Evolutionary conservation across 495 filamentous ascomycete genomes (phyloP), one percentile per base, ranked within the genome.

Genomic region (Penicillium longicatenatum): DNA sequence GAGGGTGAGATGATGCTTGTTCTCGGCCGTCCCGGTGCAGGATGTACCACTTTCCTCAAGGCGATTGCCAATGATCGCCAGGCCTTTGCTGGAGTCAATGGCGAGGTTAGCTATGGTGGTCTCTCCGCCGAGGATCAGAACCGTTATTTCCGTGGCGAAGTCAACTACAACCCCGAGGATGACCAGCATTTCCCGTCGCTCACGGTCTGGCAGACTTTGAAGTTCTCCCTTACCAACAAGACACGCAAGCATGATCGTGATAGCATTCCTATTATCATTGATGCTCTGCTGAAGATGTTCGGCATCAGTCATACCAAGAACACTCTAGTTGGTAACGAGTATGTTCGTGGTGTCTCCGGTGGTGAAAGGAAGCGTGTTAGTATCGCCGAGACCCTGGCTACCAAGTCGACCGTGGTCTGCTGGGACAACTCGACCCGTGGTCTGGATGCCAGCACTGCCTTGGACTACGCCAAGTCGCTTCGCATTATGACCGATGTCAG

Each of bases 1-100:
- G 88, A 91, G 66, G 89, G 91, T 49, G 85, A 88, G 66, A 92
- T 93, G 86, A 88, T 94, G 84, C 78, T 95, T 9, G 90, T 96
- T 9, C 77, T 94, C 0, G 91, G 91, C 1, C 78, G 89, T 21
- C 91, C 91, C 1, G 91, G 91, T 8, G 82, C 86, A 17, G 91
- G 91, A 7, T 94, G 91, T 68, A 86, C 82, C 26, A 92, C 91
- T 2, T 91, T 94, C 56, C 79, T 96, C 43, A 90, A 89, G 64
- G 84, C 85, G 1, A 84, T 93, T 53, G 81, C 88, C 50, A 93
- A 93, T 61, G 82, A 91, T 54, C 80, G 87, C 29, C 79, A 68
- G 7, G 73, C 75, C 0, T 93, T 86, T 60, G 87, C 87, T 1
- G 79, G 75, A 2, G 87, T 94, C 22, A 73, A 81, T 16, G 91